Evolutionary conservation across 441 rosid species (phyloP), one percentile per base, ranked within the genome.

Genomic region (Pelargonium myrrhifolium): DNA sequence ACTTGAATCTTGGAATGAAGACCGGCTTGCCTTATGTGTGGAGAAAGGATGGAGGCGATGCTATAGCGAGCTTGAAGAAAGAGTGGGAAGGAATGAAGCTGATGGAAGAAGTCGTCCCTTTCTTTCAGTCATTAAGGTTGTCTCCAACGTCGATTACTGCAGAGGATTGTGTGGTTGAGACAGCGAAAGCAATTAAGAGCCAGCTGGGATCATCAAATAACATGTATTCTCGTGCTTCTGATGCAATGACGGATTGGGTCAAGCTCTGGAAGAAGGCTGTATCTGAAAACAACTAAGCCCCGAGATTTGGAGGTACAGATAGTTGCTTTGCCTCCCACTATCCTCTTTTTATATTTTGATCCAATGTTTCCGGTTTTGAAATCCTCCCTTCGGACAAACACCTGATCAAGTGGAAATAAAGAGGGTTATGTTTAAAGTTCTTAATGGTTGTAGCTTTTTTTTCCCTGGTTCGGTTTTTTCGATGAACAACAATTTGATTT

Each of bases 21-120:
- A 90, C 73, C 0, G 99, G 99, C 17, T 73, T 90, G 68, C 99
- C 99, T 3, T 91, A 93, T 15, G 89, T 93, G 65, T 89, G 90
- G 90, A 87, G 99, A 72, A 82, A 75, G 18, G 99, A 93, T 11
- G 79, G 96, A 69, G 96, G 96, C 4, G 77, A 82, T 72, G 90
- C 97, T 0, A 77, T 88, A 31, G 92, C 87, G 66, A 93, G 97
- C 74, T 72, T 90, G 85, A 90, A 87, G 76, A 93, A 93, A 72
- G 96, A 93, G 75, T 93, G 99, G 99, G 92, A 90, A 81, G 97
- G 97, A 6, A 83, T 93, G 81, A 93, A 87, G 84, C 86, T 84
- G 73, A 90, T 87, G 97, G 99, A 93, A 85, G 91, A 86, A 69
- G 84, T 90, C 18, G 86, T 91, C 26, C 90, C 95, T 0, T 90